Evolutionary conservation across 139 green algal species (phyloP), one percentile per base, ranked within the genome.

Genomic region (Choricystis sp.): DNA sequence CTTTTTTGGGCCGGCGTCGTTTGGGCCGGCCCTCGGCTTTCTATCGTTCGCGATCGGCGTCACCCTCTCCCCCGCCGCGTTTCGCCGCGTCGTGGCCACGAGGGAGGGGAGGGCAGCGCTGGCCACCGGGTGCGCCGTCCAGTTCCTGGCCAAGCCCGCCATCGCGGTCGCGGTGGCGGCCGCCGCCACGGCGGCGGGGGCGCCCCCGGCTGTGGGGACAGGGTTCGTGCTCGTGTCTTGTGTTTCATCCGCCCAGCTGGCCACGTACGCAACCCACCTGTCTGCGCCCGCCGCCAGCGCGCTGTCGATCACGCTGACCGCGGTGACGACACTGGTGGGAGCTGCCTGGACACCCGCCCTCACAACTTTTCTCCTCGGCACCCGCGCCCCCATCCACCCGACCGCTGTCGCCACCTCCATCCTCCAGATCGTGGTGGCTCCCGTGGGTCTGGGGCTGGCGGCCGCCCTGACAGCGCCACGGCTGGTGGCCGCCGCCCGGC

Each of bases 21-120:
- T 69, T 62, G 68, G 57, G 4, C 68, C 68, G n/a, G 68, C 28
- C 4, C 68, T 73, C 25, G 68, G 68, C 9, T 73, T 73, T 29
- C 67, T 77, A 4, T 74, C 74, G 67, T 77, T 77, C 67, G 67
- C 72, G 26, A 59, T 77, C 4, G 72, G 72, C 27, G 61, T 77
- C 60, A 74, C 74, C 57, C 55, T 77, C 24, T 23, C 56, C 27
- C 28, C 52, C 2, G 56, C 67, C 23, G 67, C 62, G 24, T 77
- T 77, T 29, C 26, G 26, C 3, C 23, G 27, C 19, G 68, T 71
- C 2, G 24, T 29, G 19, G 67, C 26, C 3, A n/a, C 1, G 24
- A n/a, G n/a, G n/a, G 26, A 66, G 27, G n/a, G 27, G 9, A 1
- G 19, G 23, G 22, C 19, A 28, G 1, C 67, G 2, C 21, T 71